Evolutionary conservation across 768 basidiomycete genomes (phyloP).

Genomic region (Hypholoma sublateritium): DNA sequence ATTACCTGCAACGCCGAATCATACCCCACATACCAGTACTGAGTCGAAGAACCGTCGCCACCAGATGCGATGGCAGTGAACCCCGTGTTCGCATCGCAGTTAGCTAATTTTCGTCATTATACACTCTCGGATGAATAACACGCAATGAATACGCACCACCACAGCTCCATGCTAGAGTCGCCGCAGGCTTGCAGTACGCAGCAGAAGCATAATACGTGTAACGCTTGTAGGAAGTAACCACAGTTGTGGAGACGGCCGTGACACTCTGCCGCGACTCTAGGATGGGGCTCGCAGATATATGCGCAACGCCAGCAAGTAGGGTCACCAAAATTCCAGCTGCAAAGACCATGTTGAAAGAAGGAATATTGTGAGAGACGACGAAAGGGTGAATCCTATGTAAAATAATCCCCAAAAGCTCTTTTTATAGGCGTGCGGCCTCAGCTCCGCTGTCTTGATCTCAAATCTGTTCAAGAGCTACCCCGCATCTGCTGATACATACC

Average conservation of each 20-base stretch:
- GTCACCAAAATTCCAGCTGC: slow-evolving; percentile 11
- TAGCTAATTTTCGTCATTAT: slow-evolving; percentile 21
- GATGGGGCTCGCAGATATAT: slow-evolving; percentile 22
- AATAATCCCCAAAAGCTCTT: neutral
- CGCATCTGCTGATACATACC: neutral
- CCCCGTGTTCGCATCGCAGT: slow-evolving; percentile 38
- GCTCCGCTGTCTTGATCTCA: neutral
- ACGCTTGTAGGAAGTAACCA: slow-evolving; percentile 41
- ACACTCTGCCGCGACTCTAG: slow-evolving; percentile 26
- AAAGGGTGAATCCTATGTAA: neutral
- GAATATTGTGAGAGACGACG: neutral
- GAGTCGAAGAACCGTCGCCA: slow-evolving; percentile 34
- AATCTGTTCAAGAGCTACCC: neutral
- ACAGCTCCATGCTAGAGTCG: slow-evolving; percentile 50
- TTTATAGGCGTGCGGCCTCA: too few species aligned
- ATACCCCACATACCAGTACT: slow-evolving; percentile 42
- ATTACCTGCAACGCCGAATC: slow-evolving; percentile 30
- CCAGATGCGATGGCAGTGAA: slow-evolving; percentile 46
- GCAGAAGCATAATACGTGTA: slow-evolving; percentile 49
- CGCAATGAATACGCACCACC: slow-evolving; percentile 28
- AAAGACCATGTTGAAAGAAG: neutral
- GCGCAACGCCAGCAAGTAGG: slow-evolving; percentile 16
- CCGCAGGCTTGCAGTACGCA: slow-evolving; percentile 43
- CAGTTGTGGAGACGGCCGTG: slow-evolving; percentile 32
- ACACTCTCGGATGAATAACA: neutral